Evolutionary conservation across 108 stramenopile species (phyloP).

Genomic region (Skeletonema costatum): DNA sequence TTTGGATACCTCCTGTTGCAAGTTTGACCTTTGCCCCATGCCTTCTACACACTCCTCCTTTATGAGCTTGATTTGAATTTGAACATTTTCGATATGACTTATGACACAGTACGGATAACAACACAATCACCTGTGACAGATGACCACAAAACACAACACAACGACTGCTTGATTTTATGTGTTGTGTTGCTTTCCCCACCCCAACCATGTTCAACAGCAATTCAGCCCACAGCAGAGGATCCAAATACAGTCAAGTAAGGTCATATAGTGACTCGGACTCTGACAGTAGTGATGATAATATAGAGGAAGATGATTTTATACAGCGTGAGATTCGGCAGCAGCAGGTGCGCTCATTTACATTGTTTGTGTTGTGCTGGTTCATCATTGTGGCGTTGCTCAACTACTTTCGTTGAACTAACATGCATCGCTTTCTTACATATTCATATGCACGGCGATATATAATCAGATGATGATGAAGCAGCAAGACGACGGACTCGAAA

Average conservation of each 20-base stretch:
- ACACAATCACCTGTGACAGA: too few relatives aligned
- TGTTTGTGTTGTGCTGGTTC: conserved; percentile 4
- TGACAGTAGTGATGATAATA: conserved; percentile 17
- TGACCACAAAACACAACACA: too few relatives aligned
- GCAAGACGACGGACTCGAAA: conserved; percentile 86
- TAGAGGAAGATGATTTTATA: conserved; percentile 49
- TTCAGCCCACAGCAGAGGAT: background rate
- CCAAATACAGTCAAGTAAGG: conserved; percentile 13
- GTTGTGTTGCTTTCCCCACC: too few relatives aligned
- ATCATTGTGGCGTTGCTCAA: background rate
- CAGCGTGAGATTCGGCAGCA: conserved; percentile 48
- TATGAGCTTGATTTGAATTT: too few relatives aligned
- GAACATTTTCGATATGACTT: too few relatives aligned
- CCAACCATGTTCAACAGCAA: conserved; percentile 12
- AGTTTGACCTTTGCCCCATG: too few relatives aligned
- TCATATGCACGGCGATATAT: conserved; percentile 1
- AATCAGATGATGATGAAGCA: conserved; percentile 59
- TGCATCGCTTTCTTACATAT: background rate
- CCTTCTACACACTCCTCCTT: too few relatives aligned
- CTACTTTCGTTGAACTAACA: background rate
- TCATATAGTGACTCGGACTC: conserved; percentile 23
- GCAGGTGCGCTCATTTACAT: conserved; percentile 37
- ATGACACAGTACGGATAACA: too few relatives aligned
- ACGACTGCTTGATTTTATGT: too few relatives aligned
- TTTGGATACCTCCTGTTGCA: background rate